Evolutionary conservation across 257 asterid genomes (phyloP).

Genomic region (Gentiana straminea): DNA sequence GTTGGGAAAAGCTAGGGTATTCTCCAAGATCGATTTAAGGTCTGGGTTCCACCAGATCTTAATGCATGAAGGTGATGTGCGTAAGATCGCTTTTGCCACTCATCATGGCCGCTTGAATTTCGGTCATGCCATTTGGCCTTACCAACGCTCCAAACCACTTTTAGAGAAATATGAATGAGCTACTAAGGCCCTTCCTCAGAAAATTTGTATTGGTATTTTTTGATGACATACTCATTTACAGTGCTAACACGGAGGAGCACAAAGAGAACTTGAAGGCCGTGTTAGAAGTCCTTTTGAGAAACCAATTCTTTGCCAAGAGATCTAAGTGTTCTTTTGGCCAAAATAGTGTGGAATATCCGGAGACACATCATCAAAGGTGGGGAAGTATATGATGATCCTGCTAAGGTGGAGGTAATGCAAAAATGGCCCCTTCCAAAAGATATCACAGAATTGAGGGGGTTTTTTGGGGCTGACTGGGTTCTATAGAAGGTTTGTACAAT

Average conservation of each 20-base stretch:
- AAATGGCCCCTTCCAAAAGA: background rate
- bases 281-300: too few species aligned
- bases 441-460: background rate
- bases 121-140: background rate
- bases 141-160: background rate
- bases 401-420: background rate
- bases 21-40: background rate
- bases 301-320: too few species aligned
- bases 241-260: too few species aligned
- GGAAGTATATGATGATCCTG: background rate
- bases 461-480: background rate
- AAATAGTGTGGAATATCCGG: too few species aligned
- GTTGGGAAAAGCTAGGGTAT: too few species aligned
- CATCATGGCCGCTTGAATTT: background rate
- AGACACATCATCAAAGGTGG: too few species aligned
- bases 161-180: background rate
- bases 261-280: too few species aligned
- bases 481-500: background rate
- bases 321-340: too few species aligned
- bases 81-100: background rate
- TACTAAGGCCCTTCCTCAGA: too few species aligned
- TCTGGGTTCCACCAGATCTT: background rate
- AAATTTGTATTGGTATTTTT: too few species aligned
- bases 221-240: too few species aligned
- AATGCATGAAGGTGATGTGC: too few species aligned